A percentile compares a stretch with the other conserved stretches of the same genome.
Conservation (phyloP, 2,329 filamentous ascomycete genomes). For the Pseudocercospora ulei region DNA sequence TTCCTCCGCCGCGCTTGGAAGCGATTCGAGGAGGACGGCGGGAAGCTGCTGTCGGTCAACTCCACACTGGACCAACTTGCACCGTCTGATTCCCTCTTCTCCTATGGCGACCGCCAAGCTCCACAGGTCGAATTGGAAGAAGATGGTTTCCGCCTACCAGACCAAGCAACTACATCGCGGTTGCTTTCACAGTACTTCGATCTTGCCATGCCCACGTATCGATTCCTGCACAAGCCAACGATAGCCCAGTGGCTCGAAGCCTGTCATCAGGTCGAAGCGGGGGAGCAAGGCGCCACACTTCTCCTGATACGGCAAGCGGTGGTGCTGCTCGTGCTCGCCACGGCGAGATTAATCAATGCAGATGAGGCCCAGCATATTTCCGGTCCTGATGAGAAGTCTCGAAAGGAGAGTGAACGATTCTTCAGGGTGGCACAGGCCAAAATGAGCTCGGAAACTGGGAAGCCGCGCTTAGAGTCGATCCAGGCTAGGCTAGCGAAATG, state of each 20-base stretch:
- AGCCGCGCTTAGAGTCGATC: constrained; percentile 31
- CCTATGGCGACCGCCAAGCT: constrained; percentile 44
- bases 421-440: constrained; percentile 25
- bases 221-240: constrained; percentile 40
- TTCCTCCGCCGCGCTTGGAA: constrained; percentile 46
- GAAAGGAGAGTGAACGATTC: constrained; percentile 27
- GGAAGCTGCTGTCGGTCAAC: constrained; percentile 8
- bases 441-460: constrained; percentile 26
- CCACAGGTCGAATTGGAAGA: constrained; percentile 34
- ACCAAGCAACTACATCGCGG: constrained; percentile 26
- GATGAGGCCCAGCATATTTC: constrained; percentile 20
- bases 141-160: constrained; percentile 39
- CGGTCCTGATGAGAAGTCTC: constrained; percentile 19
- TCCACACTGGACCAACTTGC: constrained; percentile 25
- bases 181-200: constrained; percentile 39
- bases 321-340: constrained; percentile 48
- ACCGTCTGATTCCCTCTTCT: constrained; percentile 42
- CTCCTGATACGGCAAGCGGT: constrained; percentile 40
- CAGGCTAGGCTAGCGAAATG: constrained; percentile 38
- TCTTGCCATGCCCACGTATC: constrained; percentile 38
- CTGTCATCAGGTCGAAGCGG: constrained; percentile 40
- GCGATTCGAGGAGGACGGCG: constrained; percentile 36
- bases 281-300: constrained; percentile 31
- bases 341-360: constrained; percentile 33
- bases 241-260: constrained; percentile 40